Evolutionary conservation across 208 protist genomes (phyloP).

Genomic region (Acanthamoeba lenticulata): DNA sequence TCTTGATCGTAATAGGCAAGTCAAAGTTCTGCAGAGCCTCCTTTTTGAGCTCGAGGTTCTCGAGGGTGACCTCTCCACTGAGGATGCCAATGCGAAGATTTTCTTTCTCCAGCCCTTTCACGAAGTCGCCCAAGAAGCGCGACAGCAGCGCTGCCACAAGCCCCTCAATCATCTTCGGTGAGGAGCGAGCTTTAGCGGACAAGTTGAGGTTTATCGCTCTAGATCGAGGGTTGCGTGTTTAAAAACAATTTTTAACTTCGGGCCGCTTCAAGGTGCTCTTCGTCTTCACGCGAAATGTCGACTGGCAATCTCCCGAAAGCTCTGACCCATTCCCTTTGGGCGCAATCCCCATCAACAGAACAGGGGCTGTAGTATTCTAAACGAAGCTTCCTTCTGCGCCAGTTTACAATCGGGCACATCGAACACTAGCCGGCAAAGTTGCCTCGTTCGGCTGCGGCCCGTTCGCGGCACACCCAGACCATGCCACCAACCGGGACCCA

Average conservation of each 20-base stretch:
- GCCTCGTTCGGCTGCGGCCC: background rate
- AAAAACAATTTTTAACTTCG: background rate
- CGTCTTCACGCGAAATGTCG: background rate
- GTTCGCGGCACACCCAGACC: background rate
- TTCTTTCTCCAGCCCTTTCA: conserved; percentile 45
- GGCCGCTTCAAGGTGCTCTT: background rate
- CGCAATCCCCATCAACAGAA: no score
- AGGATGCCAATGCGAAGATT: conserved; percentile 48
- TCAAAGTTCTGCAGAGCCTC: conserved; percentile 52
- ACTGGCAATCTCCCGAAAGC: no score
- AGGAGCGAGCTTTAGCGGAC: background rate
- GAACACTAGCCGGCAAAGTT: no score
- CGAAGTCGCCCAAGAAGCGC: conserved; percentile 43
- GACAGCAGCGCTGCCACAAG: conserved; percentile 44
- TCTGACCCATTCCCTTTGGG: no score
- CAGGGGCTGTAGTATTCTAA: no score
- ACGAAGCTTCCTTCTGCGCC: no score
- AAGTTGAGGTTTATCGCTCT: no score
- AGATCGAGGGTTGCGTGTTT: background rate
- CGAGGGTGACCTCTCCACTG: conserved; percentile 18
- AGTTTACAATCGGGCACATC: background rate
- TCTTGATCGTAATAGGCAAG: conserved; percentile 33
- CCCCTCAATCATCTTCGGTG: conserved; percentile 42
- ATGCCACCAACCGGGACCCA: background rate
- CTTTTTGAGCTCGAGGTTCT: conserved; percentile 62